These are phyloP conservation scores for Xylaria sp. DNA, from an alignment of 2,329 filamentous ascomycete species.

Conservation along the genomic window DNA sequence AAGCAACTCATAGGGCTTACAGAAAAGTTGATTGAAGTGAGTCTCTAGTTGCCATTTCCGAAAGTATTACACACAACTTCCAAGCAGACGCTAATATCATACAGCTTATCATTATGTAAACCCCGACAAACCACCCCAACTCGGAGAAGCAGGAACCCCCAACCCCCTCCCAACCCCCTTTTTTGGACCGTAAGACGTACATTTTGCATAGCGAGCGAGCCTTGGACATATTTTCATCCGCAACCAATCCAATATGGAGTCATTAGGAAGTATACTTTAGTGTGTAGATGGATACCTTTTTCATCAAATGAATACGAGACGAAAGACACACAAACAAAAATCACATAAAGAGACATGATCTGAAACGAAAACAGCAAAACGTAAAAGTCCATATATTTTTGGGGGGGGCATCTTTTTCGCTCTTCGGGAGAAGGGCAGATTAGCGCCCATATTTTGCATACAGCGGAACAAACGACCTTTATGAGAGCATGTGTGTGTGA, in stretches of 20 bases:
- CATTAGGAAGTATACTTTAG: background rate
- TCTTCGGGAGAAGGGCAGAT: too few relatives aligned
- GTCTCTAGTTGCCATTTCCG: conserved; percentile 29
- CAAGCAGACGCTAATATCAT: conserved; percentile 7
- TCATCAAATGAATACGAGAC: background rate
- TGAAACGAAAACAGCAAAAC: background rate
- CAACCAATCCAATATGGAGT: background rate
- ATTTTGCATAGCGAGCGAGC: conserved; percentile 14
- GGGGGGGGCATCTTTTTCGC: too few relatives aligned
- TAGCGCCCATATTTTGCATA: background rate
- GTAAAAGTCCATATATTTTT: too few relatives aligned
- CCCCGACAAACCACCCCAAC: background rate
- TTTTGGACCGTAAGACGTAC: background rate
- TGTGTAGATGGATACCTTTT: conserved; percentile 1
- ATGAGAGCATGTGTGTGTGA: background rate
- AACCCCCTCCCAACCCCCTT: too few relatives aligned
- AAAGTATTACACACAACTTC: background rate
- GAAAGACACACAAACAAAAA: background rate
- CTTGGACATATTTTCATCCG: background rate
- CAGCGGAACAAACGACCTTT: background rate
- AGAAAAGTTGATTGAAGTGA: conserved; percentile 66
- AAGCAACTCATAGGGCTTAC: conserved; percentile 60
- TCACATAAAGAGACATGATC: background rate
- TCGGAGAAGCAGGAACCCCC: background rate
- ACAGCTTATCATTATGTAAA: conserved; percentile 32